phyloP scores from a whole-genome alignment of 2,329 filamentous ascomycete species.

The Penicillium sp. region DNA sequence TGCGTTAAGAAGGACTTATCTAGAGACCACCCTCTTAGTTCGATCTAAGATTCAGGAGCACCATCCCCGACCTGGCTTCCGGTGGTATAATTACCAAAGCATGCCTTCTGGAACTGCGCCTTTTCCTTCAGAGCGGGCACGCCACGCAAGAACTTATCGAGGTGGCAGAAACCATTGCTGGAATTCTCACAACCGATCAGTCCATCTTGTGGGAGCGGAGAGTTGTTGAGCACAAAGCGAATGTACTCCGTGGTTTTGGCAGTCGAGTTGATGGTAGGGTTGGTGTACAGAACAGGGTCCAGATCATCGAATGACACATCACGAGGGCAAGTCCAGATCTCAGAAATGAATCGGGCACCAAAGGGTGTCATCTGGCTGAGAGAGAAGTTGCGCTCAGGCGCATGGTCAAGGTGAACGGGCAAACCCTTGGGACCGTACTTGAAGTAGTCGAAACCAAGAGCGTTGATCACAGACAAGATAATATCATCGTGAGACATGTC shows the following conservation, averaged over 20 bases:
- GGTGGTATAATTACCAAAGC: constrained; percentile 30
- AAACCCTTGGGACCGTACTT: constrained; percentile 30
- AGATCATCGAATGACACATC: constrained; percentile 26
- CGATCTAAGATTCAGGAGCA: constrained; percentile 11
- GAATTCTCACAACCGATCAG: constrained; percentile 27
- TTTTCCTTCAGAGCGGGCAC: constrained; percentile 27
- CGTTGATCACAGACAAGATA: constrained; percentile 51
- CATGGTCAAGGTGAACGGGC: constrained; percentile 32
- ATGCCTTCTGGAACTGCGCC: constrained; percentile 33
- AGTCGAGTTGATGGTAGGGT: constrained; percentile 24
- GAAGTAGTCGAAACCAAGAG: constrained; percentile 57
- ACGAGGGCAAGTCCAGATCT: constrained; percentile 54
- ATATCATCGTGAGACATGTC: constrained; percentile 58
- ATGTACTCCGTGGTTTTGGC: constrained; percentile 27
- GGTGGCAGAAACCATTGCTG: constrained; percentile 32
- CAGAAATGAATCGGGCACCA: constrained; percentile 55
- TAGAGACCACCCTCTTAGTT: neutral
- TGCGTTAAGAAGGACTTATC: neutral
- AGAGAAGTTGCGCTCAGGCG: constrained; percentile 51
- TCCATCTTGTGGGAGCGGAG: constrained; percentile 31
- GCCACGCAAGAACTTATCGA: constrained; percentile 28
- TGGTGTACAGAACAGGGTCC: constrained; percentile 37
- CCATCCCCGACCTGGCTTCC: constrained; percentile 29
- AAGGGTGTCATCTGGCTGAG: constrained; percentile 57
- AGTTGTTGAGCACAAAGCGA: constrained; percentile 34